phyloP scores from a whole-genome alignment of 352 stramenopile genomes.

The Pythium folliculosum region DNA sequence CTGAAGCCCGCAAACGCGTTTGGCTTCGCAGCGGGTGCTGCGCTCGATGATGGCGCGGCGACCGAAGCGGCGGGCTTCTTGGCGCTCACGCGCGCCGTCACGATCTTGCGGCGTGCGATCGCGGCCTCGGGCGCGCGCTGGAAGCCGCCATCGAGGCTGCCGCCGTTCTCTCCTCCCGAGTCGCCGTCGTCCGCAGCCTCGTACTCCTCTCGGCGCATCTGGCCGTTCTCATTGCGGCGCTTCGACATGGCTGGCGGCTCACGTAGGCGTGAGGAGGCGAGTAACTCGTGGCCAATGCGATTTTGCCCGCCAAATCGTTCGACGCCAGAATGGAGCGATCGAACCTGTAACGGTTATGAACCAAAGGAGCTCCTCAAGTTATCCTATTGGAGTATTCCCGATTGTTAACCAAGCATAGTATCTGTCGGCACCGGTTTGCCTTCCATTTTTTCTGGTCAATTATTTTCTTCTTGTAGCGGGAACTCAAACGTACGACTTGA shows the following conservation, averaged over 20 bases:
- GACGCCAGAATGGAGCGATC: background rate
- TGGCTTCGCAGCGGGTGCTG: slow-evolving; percentile 21
- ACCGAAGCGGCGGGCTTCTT: slow-evolving; percentile 16
- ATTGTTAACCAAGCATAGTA: background rate
- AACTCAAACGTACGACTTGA: slow-evolving; percentile 76
- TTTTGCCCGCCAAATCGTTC: slow-evolving; percentile 11
- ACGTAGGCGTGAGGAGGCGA: background rate
- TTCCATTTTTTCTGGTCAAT: no score
- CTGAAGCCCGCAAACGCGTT: slow-evolving; percentile 75
- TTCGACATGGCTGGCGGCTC: slow-evolving; percentile 59
- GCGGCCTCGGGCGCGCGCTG: slow-evolving; percentile 65
- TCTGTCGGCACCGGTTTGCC: no score
- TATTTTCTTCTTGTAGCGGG: background rate
- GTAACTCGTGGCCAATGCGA: slow-evolving; percentile 5
- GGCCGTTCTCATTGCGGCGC: slow-evolving; percentile 82
- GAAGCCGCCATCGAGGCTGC: slow-evolving; percentile 57
- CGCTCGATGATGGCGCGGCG: slow-evolving; percentile 24
- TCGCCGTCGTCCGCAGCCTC: slow-evolving; percentile 49
- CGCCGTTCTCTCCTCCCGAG: slow-evolving; percentile 16
- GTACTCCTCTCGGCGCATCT: slow-evolving; percentile 87
- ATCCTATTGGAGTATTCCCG: slow-evolving; percentile 7
- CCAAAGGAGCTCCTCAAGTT: background rate
- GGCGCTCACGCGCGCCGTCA: slow-evolving; percentile 51
- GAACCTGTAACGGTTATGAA: slow-evolving; percentile 10
- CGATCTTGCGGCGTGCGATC: slow-evolving; percentile 79